Conservation (phyloP, 306 rosid species). For the Prunus mume region DNA sequence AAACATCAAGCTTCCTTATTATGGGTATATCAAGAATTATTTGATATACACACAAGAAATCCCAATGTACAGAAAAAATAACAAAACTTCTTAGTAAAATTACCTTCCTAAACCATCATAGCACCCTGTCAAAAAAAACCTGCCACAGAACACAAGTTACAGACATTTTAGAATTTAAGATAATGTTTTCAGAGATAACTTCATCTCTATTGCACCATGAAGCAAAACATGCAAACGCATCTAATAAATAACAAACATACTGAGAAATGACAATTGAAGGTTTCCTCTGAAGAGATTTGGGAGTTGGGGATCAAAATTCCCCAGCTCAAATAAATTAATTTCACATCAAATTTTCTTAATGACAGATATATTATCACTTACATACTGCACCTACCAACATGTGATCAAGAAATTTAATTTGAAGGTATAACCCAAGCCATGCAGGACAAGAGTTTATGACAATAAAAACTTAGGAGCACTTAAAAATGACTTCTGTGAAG, state of each 20-base stretch:
- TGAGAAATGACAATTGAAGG: background rate
- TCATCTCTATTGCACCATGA: background rate
- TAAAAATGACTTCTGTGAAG: background rate
- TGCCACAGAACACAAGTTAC: constrained; percentile 36
- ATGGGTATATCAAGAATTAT: constrained; percentile 9
- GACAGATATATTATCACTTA: background rate
- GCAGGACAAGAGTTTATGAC: background rate
- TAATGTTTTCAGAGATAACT: background rate
- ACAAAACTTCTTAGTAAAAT: background rate
- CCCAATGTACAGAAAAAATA: background rate
- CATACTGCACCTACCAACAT: background rate
- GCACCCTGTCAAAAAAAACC: constrained; percentile 94
- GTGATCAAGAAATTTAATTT: background rate
- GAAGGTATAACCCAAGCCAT: background rate
- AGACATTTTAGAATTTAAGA: constrained; percentile 1
- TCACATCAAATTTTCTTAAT: background rate
- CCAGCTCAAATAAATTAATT: background rate
- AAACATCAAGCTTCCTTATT: constrained; percentile 9
- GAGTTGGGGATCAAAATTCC: background rate
- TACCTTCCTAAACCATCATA: constrained; percentile 93
- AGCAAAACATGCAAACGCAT: background rate
- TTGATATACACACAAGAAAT: background rate
- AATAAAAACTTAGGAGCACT: background rate
- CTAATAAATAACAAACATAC: background rate
- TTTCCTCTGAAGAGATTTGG: background rate